Conservation (phyloP, 306 rosid species). For the Arachis hypogaea region DNA sequence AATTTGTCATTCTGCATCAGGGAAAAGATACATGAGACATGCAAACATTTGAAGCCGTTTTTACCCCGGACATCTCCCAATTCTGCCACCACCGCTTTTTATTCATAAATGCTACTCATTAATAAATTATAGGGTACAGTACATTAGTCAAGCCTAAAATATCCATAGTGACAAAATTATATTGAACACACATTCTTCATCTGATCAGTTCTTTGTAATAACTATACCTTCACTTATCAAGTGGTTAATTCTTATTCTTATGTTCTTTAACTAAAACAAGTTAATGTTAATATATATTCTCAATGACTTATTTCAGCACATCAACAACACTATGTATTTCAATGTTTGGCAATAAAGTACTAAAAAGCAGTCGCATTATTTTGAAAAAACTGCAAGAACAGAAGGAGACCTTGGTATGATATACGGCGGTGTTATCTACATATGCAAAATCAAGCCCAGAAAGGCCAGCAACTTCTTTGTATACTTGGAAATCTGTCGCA, state of each 20-base stretch:
- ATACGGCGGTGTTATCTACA: constrained; percentile 80
- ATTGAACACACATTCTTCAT: constrained; percentile 6
- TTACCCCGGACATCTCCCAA: constrained; percentile 20
- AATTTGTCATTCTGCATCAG: constrained; percentile 86
- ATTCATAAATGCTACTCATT: constrained; percentile 14
- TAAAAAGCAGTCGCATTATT: constrained; percentile 23
- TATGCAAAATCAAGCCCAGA: constrained; percentile 96
- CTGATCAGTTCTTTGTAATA: not conserved
- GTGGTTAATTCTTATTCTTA: not conserved
- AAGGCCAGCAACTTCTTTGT: constrained; percentile 87
- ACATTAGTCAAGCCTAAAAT: constrained; percentile 15
- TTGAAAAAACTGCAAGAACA: constrained; percentile 32
- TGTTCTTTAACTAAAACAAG: not conserved
- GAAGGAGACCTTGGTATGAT: constrained; percentile 88
- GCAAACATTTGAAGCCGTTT: constrained; percentile 10
- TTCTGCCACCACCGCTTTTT: not conserved
- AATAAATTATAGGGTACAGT: constrained; percentile 12
- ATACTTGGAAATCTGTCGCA: constrained; percentile 93
- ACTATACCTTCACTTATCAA: constrained; percentile 10
- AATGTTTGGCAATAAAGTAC: constrained; percentile 33
- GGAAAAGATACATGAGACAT: constrained; percentile 31
- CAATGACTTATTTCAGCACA: not conserved
- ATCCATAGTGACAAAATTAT: constrained; percentile 8
- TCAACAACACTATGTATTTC: constrained; percentile 19
- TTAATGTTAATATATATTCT: not conserved